A percentile compares a stretch with the other conserved stretches of the same genome.
Evolutionary conservation across 768 basidiomycete species (phyloP).

Genomic region (Podaxis sp.): DNA sequence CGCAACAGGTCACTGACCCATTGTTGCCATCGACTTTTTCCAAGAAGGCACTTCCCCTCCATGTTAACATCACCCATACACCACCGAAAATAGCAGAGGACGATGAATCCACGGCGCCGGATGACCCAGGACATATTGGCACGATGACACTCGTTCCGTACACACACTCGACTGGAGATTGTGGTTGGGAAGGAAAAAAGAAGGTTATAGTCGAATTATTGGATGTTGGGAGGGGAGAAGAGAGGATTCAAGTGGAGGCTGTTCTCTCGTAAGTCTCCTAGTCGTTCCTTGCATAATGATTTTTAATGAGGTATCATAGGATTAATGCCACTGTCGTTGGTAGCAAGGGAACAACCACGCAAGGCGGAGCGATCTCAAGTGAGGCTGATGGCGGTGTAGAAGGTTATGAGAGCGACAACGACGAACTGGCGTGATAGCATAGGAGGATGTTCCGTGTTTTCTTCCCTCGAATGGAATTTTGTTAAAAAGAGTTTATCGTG

Average conservation of each 20-base stretch:
- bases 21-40: constrained; percentile 52
- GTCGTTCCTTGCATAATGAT: neutral
- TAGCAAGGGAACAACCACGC: constrained; percentile 47
- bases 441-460: neutral
- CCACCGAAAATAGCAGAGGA: constrained; percentile 31
- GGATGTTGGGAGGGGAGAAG: constrained; percentile 40
- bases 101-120: constrained; percentile 23
- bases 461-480: neutral
- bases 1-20: constrained; percentile 28
- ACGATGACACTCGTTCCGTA: constrained; percentile 51
- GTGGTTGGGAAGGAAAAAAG: constrained; percentile 81
- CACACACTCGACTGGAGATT: constrained; percentile 70
- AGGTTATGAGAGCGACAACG: constrained; percentile 11
- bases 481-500: no score
- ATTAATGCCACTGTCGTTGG: constrained; percentile 76
- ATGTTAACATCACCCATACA: constrained; percentile 64
- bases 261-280: constrained; percentile 57
- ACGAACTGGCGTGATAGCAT: neutral
- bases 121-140: constrained; percentile 61
- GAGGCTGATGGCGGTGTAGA: constrained; percentile 4
- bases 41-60: constrained; percentile 62
- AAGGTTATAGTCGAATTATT: constrained; percentile 62
- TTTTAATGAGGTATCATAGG: constrained; percentile 27
- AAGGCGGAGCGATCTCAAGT: constrained; percentile 16
- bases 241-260: constrained; percentile 67